Evolutionary conservation across 2,329 filamentous ascomycete genomes (phyloP).

Genomic region (Aspergillus sp.): DNA sequence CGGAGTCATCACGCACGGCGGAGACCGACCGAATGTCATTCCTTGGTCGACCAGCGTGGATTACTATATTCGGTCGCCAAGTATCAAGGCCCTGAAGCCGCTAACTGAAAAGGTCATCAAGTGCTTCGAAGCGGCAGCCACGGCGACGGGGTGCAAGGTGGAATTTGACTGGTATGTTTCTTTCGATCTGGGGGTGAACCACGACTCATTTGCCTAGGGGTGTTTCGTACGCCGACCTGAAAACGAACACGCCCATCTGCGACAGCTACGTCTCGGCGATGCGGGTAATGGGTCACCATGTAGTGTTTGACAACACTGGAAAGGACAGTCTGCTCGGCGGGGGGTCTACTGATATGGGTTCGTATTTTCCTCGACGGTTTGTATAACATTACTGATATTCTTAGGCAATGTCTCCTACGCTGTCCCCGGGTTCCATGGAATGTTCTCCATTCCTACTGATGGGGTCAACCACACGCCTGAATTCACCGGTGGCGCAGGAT

Average conservation of each 20-base stretch:
- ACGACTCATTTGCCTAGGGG: constrained; percentile 17
- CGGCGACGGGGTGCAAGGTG: constrained; percentile 30
- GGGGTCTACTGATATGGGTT: constrained; percentile 30
- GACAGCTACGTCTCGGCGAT: constrained; percentile 28
- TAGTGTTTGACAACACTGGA: constrained; percentile 18
- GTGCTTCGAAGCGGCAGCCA: constrained; percentile 32
- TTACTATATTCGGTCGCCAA: constrained; percentile 44
- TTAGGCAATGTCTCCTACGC: constrained; percentile 46
- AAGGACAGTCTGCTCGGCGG: constrained; percentile 19
- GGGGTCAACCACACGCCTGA: constrained; percentile 53
- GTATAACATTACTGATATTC: neutral
- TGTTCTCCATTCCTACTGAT: constrained; percentile 46
- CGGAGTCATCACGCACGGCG: constrained; percentile 52
- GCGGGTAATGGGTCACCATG: constrained; percentile 26
- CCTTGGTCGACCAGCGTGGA: constrained; percentile 48
- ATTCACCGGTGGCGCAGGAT: constrained; percentile 53
- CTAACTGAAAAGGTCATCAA: constrained; percentile 25
- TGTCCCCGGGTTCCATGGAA: constrained; percentile 31
- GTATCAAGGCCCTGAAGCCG: constrained; percentile 34
- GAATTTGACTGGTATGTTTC: constrained; percentile 25
- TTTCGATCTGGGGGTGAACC: neutral
- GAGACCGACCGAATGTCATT: constrained; percentile 55
- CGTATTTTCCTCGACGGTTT: neutral
- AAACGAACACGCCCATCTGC: constrained; percentile 28
- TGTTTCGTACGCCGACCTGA: constrained; percentile 28